Evolutionary conservation across 768 basidiomycete species (phyloP).

Genomic region (Leccinum uliginosum): DNA sequence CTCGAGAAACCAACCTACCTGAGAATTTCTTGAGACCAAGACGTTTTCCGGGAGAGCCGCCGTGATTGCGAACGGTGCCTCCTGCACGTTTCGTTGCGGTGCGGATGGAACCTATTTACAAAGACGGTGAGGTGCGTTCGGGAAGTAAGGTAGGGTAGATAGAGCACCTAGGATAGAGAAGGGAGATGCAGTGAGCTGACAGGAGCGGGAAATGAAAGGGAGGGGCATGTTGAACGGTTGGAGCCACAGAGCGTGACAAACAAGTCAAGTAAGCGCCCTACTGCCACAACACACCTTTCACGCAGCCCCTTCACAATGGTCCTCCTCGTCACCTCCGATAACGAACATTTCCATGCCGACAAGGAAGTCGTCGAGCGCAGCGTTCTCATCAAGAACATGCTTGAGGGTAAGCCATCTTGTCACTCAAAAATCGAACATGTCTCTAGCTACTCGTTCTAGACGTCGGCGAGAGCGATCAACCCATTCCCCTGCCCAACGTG

Average conservation of each 20-base stretch:
- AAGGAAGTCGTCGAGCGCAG: conserved; percentile 93
- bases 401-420: conserved; percentile 66
- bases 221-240: conserved; percentile 8
- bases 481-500: conserved; percentile 93
- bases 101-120: conserved; percentile 58
- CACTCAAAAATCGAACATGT: neutral
- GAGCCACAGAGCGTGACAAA: conserved; percentile 13
- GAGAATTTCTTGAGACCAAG: conserved; percentile 96
- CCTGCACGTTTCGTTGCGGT: conserved; percentile 97
- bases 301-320: conserved; percentile 48
- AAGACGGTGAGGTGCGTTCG: neutral
- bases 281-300: conserved; percentile 4
- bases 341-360: conserved; percentile 90
- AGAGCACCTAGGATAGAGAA: conserved; percentile 45
- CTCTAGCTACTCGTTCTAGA: conserved; percentile 43
- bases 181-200: conserved; percentile 38
- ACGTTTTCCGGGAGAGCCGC: conserved; percentile 89
- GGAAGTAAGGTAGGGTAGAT: neutral
- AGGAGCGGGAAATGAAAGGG: conserved; percentile 41
- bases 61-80: conserved; percentile 89
- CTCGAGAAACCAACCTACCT: conserved; percentile 44
- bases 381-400: conserved; percentile 99
- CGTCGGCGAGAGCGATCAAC: conserved; percentile 90
- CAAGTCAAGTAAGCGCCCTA: conserved; percentile 1
- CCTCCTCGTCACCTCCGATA: conserved; percentile 90